Conservation (phyloP, 2,329 filamentous ascomycete genomes). For the Monosporascus sp. region DNA sequence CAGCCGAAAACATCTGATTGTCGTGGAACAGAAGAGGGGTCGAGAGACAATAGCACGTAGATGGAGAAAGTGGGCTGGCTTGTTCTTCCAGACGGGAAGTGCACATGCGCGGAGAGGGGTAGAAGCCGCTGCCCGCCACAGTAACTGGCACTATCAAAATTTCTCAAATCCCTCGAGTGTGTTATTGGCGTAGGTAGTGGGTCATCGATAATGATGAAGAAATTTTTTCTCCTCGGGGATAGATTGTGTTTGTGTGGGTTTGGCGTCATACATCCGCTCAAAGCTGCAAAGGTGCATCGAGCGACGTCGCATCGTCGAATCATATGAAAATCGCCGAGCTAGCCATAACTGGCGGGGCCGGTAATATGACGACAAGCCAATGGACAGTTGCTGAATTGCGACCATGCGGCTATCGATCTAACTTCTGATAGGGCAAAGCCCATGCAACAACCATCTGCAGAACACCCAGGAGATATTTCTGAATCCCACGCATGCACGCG, state of each 20-base stretch:
- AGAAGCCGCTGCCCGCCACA: too few relatives aligned
- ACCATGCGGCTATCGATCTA: conserved; percentile 25
- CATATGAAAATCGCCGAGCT: conserved; percentile 8
- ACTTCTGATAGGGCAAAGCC: conserved; percentile 18
- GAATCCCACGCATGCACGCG: neutral
- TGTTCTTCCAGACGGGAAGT: too few relatives aligned
- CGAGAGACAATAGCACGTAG: too few relatives aligned
- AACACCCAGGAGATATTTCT: conserved; percentile 12
- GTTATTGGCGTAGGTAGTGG: too few relatives aligned
- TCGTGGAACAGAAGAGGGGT: too few relatives aligned
- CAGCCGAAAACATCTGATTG: neutral
- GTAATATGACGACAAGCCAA: conserved; percentile 23
- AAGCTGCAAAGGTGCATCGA: conserved; percentile 10
- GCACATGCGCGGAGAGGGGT: too few relatives aligned
- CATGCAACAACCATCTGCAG: conserved; percentile 4
- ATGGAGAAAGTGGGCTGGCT: too few relatives aligned
- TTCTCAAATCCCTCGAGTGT: too few relatives aligned
- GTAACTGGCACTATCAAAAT: too few relatives aligned
- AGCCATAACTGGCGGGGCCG: conserved; percentile 15
- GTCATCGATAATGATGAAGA: too few relatives aligned
- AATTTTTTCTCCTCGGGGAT: too few relatives aligned
- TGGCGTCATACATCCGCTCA: conserved; percentile 4
- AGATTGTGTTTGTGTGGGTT: neutral
- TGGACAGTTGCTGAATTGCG: conserved; percentile 15
- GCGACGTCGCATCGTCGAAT: conserved; percentile 10